These are phyloP conservation scores for Echinosophora koreensis DNA, from an alignment of 306 rosid genomes.

Conservation along the genomic window DNA sequence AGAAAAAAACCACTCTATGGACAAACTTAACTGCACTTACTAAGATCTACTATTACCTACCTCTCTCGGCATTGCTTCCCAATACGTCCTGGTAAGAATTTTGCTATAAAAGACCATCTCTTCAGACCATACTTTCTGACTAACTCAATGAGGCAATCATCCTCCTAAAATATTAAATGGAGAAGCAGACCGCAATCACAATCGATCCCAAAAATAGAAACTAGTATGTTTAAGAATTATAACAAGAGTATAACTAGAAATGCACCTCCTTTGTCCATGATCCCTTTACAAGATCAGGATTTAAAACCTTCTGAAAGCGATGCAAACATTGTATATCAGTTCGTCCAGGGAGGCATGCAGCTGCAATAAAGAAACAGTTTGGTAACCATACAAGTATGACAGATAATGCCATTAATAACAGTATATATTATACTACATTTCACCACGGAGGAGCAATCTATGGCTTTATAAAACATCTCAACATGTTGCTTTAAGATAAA, in stretches of 20 bases:
- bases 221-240: background rate
- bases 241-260: slow-evolving; percentile 32
- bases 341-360: slow-evolving; percentile 55
- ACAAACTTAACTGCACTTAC: background rate
- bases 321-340: slow-evolving; percentile 66
- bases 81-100: slow-evolving; percentile 65
- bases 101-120: slow-evolving; percentile 65
- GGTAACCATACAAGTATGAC: slow-evolving; percentile 24
- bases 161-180: slow-evolving; percentile 59
- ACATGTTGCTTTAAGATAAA: slow-evolving; percentile 19
- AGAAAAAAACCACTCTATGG: background rate
- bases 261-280: slow-evolving; percentile 71
- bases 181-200: slow-evolving; percentile 13
- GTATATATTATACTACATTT: background rate
- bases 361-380: slow-evolving; percentile 40
- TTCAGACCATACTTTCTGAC: slow-evolving; percentile 58
- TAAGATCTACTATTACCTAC: slow-evolving; percentile 39
- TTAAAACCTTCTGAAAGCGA: slow-evolving; percentile 69
- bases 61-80: slow-evolving; percentile 87
- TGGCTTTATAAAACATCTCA: background rate
- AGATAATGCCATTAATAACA: background rate
- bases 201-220: slow-evolving; percentile 24
- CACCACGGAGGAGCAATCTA: background rate
- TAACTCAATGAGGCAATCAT: slow-evolving; percentile 54
- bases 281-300: slow-evolving; percentile 69